phyloP scores from a whole-genome alignment of 176 grass and related monocot species.

The Bolboschoenus planiculmis region DNA sequence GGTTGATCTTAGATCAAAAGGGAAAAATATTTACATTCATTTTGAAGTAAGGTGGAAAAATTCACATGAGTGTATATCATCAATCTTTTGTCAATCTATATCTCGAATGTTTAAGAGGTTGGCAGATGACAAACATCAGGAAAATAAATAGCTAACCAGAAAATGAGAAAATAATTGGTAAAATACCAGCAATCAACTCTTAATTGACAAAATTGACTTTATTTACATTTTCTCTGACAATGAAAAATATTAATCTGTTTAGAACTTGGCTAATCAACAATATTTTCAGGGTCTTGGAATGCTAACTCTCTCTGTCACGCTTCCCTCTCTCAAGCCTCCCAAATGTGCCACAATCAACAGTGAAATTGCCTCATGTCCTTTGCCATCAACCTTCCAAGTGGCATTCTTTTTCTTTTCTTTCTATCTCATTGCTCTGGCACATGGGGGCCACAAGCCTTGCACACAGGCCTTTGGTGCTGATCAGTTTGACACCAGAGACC shows the following conservation, averaged over 20 bases:
- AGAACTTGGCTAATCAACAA: not conserved
- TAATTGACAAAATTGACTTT: not conserved
- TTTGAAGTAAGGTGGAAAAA: not conserved
- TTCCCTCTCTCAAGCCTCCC: conserved; percentile 17
- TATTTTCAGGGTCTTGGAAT: conserved; percentile 27
- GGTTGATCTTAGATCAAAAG: not conserved
- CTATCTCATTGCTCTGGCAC: conserved; percentile 54
- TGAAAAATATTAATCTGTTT: not conserved
- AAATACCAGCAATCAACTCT: not conserved
- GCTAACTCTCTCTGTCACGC: conserved; percentile 37
- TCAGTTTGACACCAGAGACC: conserved; percentile 53
- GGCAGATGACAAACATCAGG: not conserved
- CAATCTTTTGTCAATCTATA: not conserved
- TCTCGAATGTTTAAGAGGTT: not conserved
- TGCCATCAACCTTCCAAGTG: conserved; percentile 21
- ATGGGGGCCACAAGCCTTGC: conserved; percentile 61
- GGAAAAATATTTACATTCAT: not conserved
- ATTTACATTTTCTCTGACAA: not conserved
- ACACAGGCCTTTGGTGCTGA: conserved; percentile 33
- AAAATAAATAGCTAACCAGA: not conserved
- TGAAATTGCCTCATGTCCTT: not conserved
- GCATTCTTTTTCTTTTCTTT: conserved; percentile 54
- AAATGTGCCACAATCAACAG: not conserved
- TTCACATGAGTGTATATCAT: not conserved
- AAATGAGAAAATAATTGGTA: not conserved